Evolutionary conservation across 345 rosid genomes (phyloP).

Genomic region (Linum trigynum): DNA sequence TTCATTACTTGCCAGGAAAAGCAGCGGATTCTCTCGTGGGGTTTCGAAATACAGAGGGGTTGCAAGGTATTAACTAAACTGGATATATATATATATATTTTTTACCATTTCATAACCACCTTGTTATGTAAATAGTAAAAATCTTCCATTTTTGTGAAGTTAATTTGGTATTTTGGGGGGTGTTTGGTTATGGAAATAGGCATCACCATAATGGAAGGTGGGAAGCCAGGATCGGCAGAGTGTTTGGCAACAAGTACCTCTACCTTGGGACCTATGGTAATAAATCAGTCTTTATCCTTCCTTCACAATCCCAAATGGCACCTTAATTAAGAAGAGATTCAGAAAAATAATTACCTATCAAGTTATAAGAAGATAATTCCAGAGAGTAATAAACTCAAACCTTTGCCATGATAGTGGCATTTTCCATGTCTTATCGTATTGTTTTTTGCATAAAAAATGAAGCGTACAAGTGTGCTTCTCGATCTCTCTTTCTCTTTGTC

Average conservation of each 20-base stretch:
- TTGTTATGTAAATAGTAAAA: neutral
- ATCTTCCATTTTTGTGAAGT: neutral
- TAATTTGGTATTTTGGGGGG: neutral
- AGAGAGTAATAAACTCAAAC: no score
- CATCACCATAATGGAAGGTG: conserved; percentile 80
- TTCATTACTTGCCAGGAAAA: conserved; percentile 42
- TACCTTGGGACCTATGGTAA: conserved; percentile 70
- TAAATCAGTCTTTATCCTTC: neutral
- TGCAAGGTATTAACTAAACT: conserved; percentile 46
- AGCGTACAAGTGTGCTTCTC: no score
- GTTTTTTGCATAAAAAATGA: no score
- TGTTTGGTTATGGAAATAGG: conserved; percentile 17
- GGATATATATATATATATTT: neutral
- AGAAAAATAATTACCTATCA: no score
- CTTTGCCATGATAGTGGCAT: no score
- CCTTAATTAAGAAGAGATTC: neutral
- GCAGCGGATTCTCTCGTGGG: conserved; percentile 95
- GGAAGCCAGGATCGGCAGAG: conserved; percentile 73
- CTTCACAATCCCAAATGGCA: neutral
- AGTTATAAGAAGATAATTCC: no score
- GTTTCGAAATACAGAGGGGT: conserved; percentile 94
- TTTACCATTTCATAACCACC: neutral
- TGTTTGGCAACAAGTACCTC: conserved; percentile 64
- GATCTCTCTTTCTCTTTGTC: no score
- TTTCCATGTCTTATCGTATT: no score